Base-by-base conservation (phyloP, 2,329 filamentous ascomycete genomes). In the Pseudocercospora eumusae region DNA sequence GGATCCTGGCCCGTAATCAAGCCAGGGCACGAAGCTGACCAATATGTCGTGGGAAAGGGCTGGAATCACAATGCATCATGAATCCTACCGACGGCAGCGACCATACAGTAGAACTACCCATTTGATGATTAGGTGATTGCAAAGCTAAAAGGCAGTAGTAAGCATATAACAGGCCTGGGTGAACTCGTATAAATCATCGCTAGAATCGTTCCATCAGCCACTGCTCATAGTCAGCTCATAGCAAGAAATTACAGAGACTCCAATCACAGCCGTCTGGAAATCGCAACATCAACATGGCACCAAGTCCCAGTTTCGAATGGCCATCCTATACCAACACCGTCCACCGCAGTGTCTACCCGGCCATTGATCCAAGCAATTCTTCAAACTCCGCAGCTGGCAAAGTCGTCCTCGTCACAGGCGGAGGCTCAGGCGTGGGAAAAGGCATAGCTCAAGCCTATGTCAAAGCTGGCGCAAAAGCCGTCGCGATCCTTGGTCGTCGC, bases 401-500 rank as follows among this genome's bases (percentile, higher is more conserved):
- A 44, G 57, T 59, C 4, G 18, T 59, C 20, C 2, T 59, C 31
- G 21, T 59, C 33, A 59, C 61, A 8, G 65, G 63, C 45, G 61
- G 60, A 20, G 61, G 65, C n/a, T 20, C 27, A 6, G 65, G 60
- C 23, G 44, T 67, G 2, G 65, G 65, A 18, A 45, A 52, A 23
- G 28, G 25, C 27, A 67, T 65, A 31, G 63, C 63, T 11, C 20
- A 56, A 42, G 57, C 63, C n/a, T 67, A 61, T 56, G 50, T 60
- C 21, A 40, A 47, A 52, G 63, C 65, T 15, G 57, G 61, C 21
- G 63, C 65, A 47, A 65, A 61, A 56, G 53, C 59, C 33, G 56
- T 67, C 15, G 56, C 31, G 3, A 59, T 65, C 21, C 60, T 67
- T 8, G 65, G 65, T 15, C 60, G 65, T 6, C 56, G 62, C 11